Conservation (phyloP, 208 protist genomes). For the Tritrichomonas foetus region DNA sequence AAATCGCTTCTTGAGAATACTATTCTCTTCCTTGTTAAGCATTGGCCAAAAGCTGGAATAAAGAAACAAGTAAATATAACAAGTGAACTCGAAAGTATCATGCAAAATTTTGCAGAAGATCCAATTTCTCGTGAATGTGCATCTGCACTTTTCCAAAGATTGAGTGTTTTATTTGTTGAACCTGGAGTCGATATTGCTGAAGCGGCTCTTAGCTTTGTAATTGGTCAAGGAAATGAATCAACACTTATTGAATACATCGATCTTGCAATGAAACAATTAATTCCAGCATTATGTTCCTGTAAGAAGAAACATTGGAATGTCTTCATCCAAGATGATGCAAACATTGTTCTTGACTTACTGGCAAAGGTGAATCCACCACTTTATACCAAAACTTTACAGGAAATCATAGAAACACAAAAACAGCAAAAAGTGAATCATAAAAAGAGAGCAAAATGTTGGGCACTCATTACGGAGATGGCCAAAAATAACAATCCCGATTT, state of each 20-base stretch:
- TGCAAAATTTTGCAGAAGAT: neutral
- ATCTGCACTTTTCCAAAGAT: neutral
- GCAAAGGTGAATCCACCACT: neutral
- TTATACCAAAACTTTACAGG: neutral
- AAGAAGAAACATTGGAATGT: neutral
- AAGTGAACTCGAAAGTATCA: neutral
- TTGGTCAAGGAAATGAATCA: neutral
- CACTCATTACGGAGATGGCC: neutral
- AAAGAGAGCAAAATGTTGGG: neutral
- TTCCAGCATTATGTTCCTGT: neutral
- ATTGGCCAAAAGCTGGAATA: neutral
- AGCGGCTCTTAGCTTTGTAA: neutral
- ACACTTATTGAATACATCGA: neutral
- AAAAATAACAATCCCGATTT: neutral
- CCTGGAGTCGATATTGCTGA: neutral
- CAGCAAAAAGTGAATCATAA: neutral
- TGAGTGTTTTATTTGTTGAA: neutral
- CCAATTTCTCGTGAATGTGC: neutral
- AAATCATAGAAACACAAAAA: neutral
- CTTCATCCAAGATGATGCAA: neutral
- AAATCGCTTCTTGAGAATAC: neutral
- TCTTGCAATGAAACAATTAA: neutral
- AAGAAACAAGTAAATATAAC: neutral
- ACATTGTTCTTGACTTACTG: neutral
- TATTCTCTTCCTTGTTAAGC: neutral